A percentile compares a stretch with the other conserved stretches of the same genome.
Conservation (phyloP, 768 basidiomycete genomes). For the Trametes villosa region DNA sequence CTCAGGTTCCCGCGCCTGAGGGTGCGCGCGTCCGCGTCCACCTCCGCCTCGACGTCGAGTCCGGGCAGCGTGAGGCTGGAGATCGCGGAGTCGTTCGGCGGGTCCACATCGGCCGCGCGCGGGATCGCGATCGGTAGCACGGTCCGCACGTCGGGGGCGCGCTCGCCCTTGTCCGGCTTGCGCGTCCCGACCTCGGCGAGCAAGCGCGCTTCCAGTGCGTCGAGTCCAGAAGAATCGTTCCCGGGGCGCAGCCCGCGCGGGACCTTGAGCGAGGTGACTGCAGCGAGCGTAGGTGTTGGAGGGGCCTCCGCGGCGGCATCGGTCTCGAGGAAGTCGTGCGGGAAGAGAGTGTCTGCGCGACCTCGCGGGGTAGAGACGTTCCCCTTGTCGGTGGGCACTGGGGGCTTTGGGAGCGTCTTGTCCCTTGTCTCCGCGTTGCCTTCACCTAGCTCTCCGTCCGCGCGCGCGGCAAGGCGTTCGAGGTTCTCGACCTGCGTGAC, state of each 20-base stretch:
- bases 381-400: slow-evolving; percentile 48
- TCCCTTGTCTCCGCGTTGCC: slow-evolving; percentile 36
- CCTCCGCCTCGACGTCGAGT: slow-evolving; percentile 27
- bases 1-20: slow-evolving; percentile 11
- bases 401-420: slow-evolving; percentile 67
- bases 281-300: slow-evolving; percentile 38
- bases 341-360: slow-evolving; percentile 38
- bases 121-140: slow-evolving; percentile 47
- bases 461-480: slow-evolving; percentile 74
- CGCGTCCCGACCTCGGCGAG: slow-evolving; percentile 76
- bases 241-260: slow-evolving; percentile 18
- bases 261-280: slow-evolving; percentile 34
- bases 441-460: slow-evolving; percentile 30
- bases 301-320: slow-evolving; percentile 18
- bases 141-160: slow-evolving; percentile 41
- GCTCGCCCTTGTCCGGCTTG: slow-evolving; percentile 35
- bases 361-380: slow-evolving; percentile 33
- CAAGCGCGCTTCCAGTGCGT: slow-evolving; percentile 71
- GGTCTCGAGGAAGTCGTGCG: slow-evolving; percentile 23
- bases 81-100: slow-evolving; percentile 50
- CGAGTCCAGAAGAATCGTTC: slow-evolving; percentile 54
- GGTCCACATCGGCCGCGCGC: slow-evolving; percentile 26
- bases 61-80: slow-evolving; percentile 50
- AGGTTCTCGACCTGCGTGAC: slow-evolving; percentile 62
- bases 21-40: slow-evolving; percentile 25